phyloP scores from a whole-genome alignment of 116 monocot genomes.

The Dioscorea cayenensis region DNA sequence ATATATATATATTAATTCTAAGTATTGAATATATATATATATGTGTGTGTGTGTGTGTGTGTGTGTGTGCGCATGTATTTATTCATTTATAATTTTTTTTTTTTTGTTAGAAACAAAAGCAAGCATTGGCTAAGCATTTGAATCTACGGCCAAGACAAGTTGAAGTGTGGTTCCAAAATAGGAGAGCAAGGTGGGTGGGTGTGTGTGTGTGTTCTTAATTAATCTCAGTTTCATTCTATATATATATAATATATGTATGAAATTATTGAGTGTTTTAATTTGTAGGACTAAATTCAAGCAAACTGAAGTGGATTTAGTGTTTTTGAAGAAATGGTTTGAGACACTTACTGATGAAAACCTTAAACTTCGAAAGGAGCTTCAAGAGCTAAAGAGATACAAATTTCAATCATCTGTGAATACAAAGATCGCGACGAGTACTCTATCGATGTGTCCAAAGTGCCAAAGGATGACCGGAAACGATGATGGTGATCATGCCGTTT shows the following conservation, averaged over 20 bases:
- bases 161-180: conserved; percentile 97
- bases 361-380: conserved; percentile 69
- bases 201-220: neutral
- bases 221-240: neutral
- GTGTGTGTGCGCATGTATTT: neutral
- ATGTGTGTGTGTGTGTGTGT: too few relatives aligned
- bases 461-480: conserved; percentile 36
- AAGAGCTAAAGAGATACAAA: conserved; percentile 54
- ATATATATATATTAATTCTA: too few relatives aligned
- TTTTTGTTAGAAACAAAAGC: conserved; percentile 70
- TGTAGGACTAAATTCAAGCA: conserved; percentile 93
- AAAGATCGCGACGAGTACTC: conserved; percentile 45
- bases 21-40: too few relatives aligned
- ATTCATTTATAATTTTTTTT: neutral
- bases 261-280: neutral
- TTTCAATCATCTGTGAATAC: conserved; percentile 28
- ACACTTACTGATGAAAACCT: conserved; percentile 71
- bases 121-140: conserved; percentile 70
- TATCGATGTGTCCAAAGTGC: conserved; percentile 74
- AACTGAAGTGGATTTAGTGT: conserved; percentile 77
- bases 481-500: neutral
- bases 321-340: conserved; percentile 79
- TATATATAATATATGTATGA: neutral
- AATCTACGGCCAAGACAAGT: conserved; percentile 79
- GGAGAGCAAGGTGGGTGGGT: conserved; percentile 74